Evolutionary conservation across 176 grass and related monocot species (phyloP).

Genomic region (Pontederia paniculata): DNA sequence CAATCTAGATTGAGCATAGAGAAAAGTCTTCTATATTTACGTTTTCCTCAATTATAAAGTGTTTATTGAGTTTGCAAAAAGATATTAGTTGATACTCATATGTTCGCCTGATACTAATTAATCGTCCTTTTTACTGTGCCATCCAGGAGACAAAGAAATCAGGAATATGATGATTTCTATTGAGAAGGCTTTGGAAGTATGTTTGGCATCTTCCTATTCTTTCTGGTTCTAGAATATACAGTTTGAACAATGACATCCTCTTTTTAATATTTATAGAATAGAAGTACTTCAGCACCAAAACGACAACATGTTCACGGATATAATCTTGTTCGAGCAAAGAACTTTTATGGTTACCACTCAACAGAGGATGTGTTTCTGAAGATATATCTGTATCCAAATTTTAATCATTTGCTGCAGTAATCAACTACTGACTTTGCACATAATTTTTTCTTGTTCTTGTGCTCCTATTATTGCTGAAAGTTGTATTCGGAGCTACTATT

Average conservation of each 20-base stretch:
- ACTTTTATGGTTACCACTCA: constrained; percentile 71
- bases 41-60: too few relatives aligned
- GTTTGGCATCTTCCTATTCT: constrained; percentile 10
- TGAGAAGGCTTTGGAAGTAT: constrained; percentile 87
- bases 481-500: not conserved
- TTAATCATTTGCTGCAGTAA: constrained; percentile 4
- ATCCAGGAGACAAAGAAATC: constrained; percentile 56
- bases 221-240: constrained; percentile 7
- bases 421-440: not conserved
- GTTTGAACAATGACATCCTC: not conserved
- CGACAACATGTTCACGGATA: constrained; percentile 79
- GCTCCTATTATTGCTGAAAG: not conserved
- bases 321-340: constrained; percentile 87
- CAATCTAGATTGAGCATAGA: too few relatives aligned
- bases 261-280: constrained; percentile 24
- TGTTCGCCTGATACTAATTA: not conserved
- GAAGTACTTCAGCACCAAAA: constrained; percentile 35
- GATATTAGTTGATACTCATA: too few relatives aligned
- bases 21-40: too few relatives aligned
- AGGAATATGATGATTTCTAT: constrained; percentile 65
- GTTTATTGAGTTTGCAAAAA: too few relatives aligned
- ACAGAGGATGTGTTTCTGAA: constrained; percentile 79
- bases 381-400: constrained; percentile 86
- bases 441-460: not conserved
- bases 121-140: constrained; percentile 19